A percentile compares a stretch with the other conserved stretches of the same genome.
Conservation (phyloP, 2,329 filamentous ascomycete genomes). For the Ophiostoma quercus region DNA sequence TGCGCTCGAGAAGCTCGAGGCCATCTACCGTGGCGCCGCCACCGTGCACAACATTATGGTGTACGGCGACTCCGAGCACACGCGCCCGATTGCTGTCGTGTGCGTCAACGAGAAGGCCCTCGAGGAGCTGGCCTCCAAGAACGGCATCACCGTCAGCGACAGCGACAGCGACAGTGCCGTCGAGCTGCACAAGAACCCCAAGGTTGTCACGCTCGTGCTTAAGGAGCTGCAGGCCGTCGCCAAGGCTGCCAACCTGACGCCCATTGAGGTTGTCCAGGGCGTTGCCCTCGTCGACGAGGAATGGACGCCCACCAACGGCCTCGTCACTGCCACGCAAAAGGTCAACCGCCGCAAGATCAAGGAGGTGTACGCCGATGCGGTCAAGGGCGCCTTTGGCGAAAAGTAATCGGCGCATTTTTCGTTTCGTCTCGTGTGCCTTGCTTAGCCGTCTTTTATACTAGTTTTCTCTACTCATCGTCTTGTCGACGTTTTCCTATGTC, state of each 20-base stretch:
- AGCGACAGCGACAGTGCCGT: conserved; percentile 33
- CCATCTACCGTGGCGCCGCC: conserved; percentile 75
- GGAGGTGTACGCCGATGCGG: conserved; percentile 48
- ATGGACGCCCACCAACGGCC: conserved; percentile 72
- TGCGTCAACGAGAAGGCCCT: conserved; percentile 61
- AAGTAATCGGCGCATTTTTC: neutral
- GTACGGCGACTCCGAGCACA: conserved; percentile 68
- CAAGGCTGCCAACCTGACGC: conserved; percentile 59
- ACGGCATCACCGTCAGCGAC: conserved; percentile 45
- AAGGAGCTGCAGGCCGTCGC: conserved; percentile 65
- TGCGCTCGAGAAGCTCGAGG: conserved; percentile 91
- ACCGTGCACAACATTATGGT: conserved; percentile 83
- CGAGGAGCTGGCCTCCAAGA: conserved; percentile 52
- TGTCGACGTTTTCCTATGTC: neutral
- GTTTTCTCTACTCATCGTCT: neutral
- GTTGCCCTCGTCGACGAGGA: conserved; percentile 78
- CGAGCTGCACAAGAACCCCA: conserved; percentile 58
- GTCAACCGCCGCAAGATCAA: conserved; percentile 51
- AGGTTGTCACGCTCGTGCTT: conserved; percentile 55
- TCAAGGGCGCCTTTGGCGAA: conserved; percentile 39
- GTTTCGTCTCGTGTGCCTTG: too few relatives aligned
- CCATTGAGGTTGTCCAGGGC: conserved; percentile 69
- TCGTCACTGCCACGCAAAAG: conserved; percentile 59
- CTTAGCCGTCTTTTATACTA: neutral
- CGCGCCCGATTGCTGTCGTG: conserved; percentile 78